Conservation (phyloP, 331 rosid genomes). For the Acacia pycnantha region DNA sequence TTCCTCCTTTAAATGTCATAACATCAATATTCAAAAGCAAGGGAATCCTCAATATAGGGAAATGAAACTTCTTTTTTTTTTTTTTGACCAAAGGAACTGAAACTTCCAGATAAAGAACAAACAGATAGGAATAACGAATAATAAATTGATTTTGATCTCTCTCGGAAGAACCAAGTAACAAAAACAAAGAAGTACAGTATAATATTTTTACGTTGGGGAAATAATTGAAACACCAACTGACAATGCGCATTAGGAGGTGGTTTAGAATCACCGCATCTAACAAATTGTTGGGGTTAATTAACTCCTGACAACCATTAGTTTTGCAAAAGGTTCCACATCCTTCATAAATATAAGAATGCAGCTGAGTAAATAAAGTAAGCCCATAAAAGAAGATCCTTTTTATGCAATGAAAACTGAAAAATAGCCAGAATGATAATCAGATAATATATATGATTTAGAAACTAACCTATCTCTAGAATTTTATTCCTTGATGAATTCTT, state of each 20-base stretch:
- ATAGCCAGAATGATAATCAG: not conserved
- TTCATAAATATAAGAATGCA: not conserved
- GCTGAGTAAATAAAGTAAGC: conserved; percentile 12
- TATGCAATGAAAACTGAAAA: conserved; percentile 21
- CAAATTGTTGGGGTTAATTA: conserved; percentile 22
- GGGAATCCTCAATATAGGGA: conserved; percentile 1
- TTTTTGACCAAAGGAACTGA: not conserved
- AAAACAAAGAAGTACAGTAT: not conserved
- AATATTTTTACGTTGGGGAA: not conserved
- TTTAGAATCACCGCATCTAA: conserved; percentile 6
- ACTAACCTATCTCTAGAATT: conserved; percentile 71
- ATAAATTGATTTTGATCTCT: not conserved
- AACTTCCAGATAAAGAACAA: not conserved
- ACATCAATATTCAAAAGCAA: no score
- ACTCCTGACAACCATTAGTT: not conserved
- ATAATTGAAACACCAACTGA: not conserved
- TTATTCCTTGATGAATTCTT: conserved; percentile 83
- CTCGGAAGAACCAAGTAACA: not conserved
- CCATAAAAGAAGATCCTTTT: conserved; percentile 23
- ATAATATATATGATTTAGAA: conserved; percentile 26
- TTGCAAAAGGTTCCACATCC: not conserved
- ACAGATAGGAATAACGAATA: not conserved
- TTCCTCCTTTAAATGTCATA: conserved; percentile 63
- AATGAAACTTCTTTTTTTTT: not conserved
- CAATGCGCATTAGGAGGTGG: not conserved